Base-by-base conservation (phyloP, 129 eudicot genomes). In the Deinandra increscens region DNA sequence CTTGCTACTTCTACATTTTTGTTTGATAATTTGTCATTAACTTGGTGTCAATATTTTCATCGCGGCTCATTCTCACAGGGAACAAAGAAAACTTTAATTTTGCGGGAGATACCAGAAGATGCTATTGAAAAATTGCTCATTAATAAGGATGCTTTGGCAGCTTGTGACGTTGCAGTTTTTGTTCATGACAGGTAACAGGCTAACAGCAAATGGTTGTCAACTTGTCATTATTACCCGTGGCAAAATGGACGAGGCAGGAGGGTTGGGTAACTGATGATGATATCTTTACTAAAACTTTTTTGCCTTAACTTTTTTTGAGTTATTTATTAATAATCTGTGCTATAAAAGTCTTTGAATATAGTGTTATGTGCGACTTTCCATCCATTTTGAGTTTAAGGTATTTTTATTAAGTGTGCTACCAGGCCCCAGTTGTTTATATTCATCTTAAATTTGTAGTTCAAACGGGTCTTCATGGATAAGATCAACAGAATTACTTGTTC, bases 91-190 rank as follows among this genome's bases (percentile, higher is more conserved):
- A 87, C 89, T 33, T 93, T 93, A 60, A 80, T 87, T 10, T 76
- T 93, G 80, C 82, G 97, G 64, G 99, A 93, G 80, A 85, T 93
- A 65, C 93, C 97, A 19, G 97, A 89, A 76, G 95, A 81, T 23
- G 81, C 76, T 17, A 86, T 93, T 38, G 75, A 60, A 56, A 83
- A 78, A 45, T 59, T 89, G 23, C 78, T 93, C 43, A 76, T 68
- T 15, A 67, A 43, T 15, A 87, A 71, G 78, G 99, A 93, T 60
- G 85, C 92, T 33, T 81, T 89, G 82, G 97, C 95, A 63, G 86
- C 87, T 38, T 93, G 99, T 79, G 99, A 93, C 46, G 73, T 89
- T 33, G 99, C 97, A 41, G 81, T 93, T 37, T 93, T 89, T 78
- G 88, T 93, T 41, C 91, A 87, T 66, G 95, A 89, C 79, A 93